A percentile compares a stretch with the other conserved stretches of the same genome.
These are phyloP conservation scores for Penicillium cinerascens DNA, from an alignment of 495 filamentous ascomycete species.

Conservation along the genomic window DNA sequence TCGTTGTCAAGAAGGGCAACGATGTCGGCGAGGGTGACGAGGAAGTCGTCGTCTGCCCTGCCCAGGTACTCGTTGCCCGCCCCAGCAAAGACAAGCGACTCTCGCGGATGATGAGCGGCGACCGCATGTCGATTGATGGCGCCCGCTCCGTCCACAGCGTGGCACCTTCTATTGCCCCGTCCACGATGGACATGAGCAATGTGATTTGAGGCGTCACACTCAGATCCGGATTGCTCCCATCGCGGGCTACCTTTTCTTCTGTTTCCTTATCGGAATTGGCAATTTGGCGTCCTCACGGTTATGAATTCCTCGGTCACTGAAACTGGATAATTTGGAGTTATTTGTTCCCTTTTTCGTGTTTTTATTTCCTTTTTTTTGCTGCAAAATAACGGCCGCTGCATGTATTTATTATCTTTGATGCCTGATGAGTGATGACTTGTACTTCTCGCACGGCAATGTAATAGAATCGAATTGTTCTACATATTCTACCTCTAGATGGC, in stretches of 20 bases:
- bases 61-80: slow-evolving; percentile 76
- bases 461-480: slow-evolving; percentile 15
- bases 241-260: slow-evolving; percentile 4
- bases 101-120: slow-evolving; percentile 39
- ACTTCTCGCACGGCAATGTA: slow-evolving; percentile 27
- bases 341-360: slow-evolving; percentile 15
- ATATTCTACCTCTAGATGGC: not conserved
- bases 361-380: slow-evolving; percentile 13
- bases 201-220: slow-evolving; percentile 50
- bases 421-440: slow-evolving; percentile 31
- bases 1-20: slow-evolving; percentile 92
- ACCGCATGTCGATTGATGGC: slow-evolving; percentile 44
- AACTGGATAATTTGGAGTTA: slow-evolving; percentile 19
- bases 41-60: slow-evolving; percentile 88
- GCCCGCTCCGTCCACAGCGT: slow-evolving; percentile 43
- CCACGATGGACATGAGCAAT: slow-evolving; percentile 49
- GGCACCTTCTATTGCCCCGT: slow-evolving; percentile 42
- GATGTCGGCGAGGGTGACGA: slow-evolving; percentile 80
- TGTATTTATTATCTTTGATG: slow-evolving; percentile 31
- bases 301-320: slow-evolving; percentile 4
- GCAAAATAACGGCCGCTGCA: slow-evolving; percentile 20
- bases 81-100: slow-evolving; percentile 43
- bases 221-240: slow-evolving; percentile 18
- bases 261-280: slow-evolving; percentile 6
- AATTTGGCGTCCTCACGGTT: slow-evolving; percentile 12